Evolutionary conservation across 2,329 filamentous ascomycete species (phyloP).

Genomic region (Penicillium sumatraense): DNA sequence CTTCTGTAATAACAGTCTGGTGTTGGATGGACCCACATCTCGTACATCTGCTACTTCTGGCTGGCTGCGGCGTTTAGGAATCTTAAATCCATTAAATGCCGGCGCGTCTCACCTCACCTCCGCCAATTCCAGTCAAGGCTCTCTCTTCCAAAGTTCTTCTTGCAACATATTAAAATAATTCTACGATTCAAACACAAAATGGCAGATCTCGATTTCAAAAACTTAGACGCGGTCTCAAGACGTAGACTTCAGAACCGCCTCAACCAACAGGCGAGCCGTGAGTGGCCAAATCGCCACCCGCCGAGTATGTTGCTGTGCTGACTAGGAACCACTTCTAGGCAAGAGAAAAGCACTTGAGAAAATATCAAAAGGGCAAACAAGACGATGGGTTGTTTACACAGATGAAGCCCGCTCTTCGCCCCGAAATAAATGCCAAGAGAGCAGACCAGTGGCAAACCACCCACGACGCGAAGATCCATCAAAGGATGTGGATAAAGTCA

Average conservation of each 20-base stretch:
- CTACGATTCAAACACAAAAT: neutral
- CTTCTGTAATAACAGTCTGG: too few species aligned
- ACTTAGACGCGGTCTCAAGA: conserved; percentile 11
- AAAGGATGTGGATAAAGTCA: neutral
- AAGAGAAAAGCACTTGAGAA: conserved; percentile 18
- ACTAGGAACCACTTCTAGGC: conserved; percentile 9
- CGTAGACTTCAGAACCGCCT: conserved; percentile 27
- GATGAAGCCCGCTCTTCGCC: neutral
- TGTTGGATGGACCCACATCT: neutral
- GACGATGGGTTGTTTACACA: conserved; percentile 24
- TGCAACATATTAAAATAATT: neutral
- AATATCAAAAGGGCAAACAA: neutral
- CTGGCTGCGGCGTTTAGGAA: neutral
- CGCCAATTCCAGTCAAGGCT: neutral
- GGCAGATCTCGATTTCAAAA: neutral
- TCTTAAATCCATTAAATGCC: neutral
- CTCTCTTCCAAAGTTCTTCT: neutral
- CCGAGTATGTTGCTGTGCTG: neutral
- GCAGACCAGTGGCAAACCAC: neutral
- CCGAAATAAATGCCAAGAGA: neutral
- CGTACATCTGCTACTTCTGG: neutral
- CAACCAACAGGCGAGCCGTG: conserved; percentile 29
- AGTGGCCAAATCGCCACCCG: conserved; percentile 3
- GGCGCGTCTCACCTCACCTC: neutral
- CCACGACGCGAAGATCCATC: neutral